A percentile compares a stretch with the other conserved stretches of the same genome.
These are phyloP conservation scores for Lactarius psammicola DNA, from an alignment of 768 basidiomycete genomes.

Conservation along the genomic window DNA sequence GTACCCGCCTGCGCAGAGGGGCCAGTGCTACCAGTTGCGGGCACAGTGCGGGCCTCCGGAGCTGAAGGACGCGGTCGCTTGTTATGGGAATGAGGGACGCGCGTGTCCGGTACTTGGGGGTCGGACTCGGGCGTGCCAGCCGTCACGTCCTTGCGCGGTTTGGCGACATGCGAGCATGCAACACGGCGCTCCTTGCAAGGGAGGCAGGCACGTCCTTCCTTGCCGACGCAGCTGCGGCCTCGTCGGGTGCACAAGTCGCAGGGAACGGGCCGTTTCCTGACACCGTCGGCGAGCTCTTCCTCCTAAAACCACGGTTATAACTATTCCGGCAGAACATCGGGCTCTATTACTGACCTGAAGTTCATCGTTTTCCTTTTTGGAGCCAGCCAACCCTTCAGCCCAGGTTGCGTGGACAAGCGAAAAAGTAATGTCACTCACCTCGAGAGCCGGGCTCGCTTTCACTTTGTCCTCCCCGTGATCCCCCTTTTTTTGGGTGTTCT, in stretches of 20 bases:
- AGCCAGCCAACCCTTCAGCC: not conserved
- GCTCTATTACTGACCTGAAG: conserved; percentile 18
- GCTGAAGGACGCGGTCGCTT: conserved; percentile 21
- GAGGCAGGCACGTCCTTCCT: conserved; percentile 25
- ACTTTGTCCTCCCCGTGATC: conserved; percentile 7
- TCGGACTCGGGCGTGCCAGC: conserved; percentile 24
- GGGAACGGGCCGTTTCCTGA: conserved; percentile 23
- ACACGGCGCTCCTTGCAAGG: conserved; percentile 28
- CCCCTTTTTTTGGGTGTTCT: conserved; percentile 5
- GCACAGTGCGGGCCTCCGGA: conserved; percentile 1
- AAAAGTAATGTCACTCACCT: conserved; percentile 12
- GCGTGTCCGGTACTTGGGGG: conserved; percentile 9
- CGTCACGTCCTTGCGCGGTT: conserved; percentile 23
- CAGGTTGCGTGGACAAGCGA: not conserved
- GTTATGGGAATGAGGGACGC: not conserved
- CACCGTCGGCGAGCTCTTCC: conserved; percentile 24
- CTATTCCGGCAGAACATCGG: not conserved
- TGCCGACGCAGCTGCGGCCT: conserved; percentile 22
- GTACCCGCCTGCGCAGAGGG: conserved; percentile 18
- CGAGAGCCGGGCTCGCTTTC: conserved; percentile 18
- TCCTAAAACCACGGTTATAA: conserved; percentile 3
- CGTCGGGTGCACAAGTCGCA: conserved; percentile 22
- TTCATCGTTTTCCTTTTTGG: conserved; percentile 23
- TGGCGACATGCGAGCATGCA: conserved; percentile 27
- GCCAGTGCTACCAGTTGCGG: conserved; percentile 9